A percentile compares a stretch with the other conserved stretches of the same genome.
phyloP scores from a whole-genome alignment of 2,329 filamentous ascomycete species.

The Phialophora expanda region DNA sequence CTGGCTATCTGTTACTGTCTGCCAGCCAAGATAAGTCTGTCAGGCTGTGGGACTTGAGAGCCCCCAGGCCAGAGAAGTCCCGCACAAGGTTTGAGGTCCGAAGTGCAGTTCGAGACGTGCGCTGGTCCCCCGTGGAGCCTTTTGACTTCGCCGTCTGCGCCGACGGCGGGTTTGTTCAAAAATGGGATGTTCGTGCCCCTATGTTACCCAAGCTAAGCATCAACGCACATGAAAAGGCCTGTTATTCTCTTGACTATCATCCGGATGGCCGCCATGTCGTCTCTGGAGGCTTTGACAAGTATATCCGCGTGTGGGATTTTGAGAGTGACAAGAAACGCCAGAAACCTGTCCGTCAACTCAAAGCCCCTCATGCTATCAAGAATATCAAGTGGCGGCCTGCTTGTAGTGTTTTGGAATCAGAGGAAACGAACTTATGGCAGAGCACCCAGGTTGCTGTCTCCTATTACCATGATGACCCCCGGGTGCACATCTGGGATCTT shows the following conservation, averaged over 20 bases:
- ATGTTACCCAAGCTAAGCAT: slow-evolving; percentile 64
- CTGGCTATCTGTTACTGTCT: slow-evolving; percentile 65
- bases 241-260: slow-evolving; percentile 70
- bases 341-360: slow-evolving; percentile 64
- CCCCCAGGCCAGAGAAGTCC: slow-evolving; percentile 51
- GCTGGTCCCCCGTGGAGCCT: slow-evolving; percentile 63
- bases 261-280: slow-evolving; percentile 69
- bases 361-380: slow-evolving; percentile 65
- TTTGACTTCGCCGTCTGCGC: slow-evolving; percentile 69
- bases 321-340: slow-evolving; percentile 62
- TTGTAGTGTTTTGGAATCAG: slow-evolving; percentile 59
- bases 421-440: slow-evolving; percentile 60
- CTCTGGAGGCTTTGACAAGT: slow-evolving; percentile 66
- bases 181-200: slow-evolving; percentile 66
- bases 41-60: slow-evolving; percentile 67
- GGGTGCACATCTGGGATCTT: slow-evolving; percentile 69
- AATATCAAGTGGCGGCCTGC: slow-evolving; percentile 68
- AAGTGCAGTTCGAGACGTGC: slow-evolving; percentile 66
- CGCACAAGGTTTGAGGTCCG: slow-evolving; percentile 58
- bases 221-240: slow-evolving; percentile 65
- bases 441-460: slow-evolving; percentile 67
- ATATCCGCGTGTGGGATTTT: slow-evolving; percentile 69
- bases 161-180: slow-evolving; percentile 67
- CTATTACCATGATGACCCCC: slow-evolving; percentile 65
- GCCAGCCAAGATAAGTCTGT: slow-evolving; percentile 69